Conservation (phyloP, 345 rosid species). For the Lepidium didymum region DNA sequence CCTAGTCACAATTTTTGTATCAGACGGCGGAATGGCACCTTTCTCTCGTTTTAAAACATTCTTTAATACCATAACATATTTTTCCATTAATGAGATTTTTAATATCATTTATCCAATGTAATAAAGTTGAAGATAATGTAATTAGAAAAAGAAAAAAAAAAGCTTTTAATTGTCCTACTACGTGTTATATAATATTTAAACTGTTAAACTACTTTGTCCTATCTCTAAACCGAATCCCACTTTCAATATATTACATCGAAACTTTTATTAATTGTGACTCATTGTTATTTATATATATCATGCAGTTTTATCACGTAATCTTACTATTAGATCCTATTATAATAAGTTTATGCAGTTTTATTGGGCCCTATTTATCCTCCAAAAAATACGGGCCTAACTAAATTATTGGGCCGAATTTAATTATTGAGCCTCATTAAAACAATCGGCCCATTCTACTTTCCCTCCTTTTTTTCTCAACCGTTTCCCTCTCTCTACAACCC, state of each 20-base stretch:
- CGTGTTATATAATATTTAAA: not conserved
- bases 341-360: too few relatives aligned
- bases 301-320: too few relatives aligned
- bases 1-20: constrained; percentile 30
- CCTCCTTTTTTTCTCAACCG: too few relatives aligned
- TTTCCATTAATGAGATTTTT: constrained; percentile 2
- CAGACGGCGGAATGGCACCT: constrained; percentile 61
- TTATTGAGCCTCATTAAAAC: too few relatives aligned
- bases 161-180: constrained; percentile 35
- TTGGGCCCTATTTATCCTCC: too few relatives aligned
- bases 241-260: not conserved
- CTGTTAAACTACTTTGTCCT: constrained; percentile 3
- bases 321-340: too few relatives aligned
- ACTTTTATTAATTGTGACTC: not conserved
- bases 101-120: not conserved
- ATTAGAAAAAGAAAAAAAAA: constrained; percentile 23
- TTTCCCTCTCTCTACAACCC: too few relatives aligned
- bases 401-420: too few relatives aligned
- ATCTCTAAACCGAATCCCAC: constrained; percentile 18
- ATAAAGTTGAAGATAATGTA: constrained; percentile 7
- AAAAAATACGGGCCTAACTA: too few relatives aligned
- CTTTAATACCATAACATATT: not conserved
- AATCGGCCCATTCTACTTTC: too few relatives aligned
- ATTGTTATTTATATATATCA: not conserved
- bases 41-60: constrained; percentile 29